A percentile compares a stretch with the other conserved stretches of the same genome.
Conservation (phyloP, 2,329 filamentous ascomycete species). For the Ascosphaera pollenicola region DNA sequence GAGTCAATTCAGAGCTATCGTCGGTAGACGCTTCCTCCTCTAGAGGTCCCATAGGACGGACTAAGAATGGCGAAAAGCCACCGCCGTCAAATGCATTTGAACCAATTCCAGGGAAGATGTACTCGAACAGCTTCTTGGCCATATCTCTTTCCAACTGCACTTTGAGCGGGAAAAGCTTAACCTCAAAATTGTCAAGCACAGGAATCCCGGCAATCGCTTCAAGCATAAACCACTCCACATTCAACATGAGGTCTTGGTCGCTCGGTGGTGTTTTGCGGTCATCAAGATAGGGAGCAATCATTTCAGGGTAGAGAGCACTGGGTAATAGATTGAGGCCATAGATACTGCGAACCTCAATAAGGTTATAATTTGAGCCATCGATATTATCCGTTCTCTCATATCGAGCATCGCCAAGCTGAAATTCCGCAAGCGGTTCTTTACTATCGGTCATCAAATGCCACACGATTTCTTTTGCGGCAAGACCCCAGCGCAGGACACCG, state of each 20-base stretch:
- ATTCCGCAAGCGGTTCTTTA: conserved; percentile 71
- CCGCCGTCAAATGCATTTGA: conserved; percentile 27
- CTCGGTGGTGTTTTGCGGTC: conserved; percentile 31
- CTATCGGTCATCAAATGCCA: conserved; percentile 88
- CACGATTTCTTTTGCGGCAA: conserved; percentile 84
- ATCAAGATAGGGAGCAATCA: conserved; percentile 77
- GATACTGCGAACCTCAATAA: conserved; percentile 70
- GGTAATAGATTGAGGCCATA: conserved; percentile 75
- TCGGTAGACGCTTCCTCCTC: conserved; percentile 12
- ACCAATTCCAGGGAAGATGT: conserved; percentile 78
- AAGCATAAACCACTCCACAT: conserved; percentile 94
- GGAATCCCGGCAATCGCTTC: conserved; percentile 95
- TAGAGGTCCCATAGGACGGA: conserved; percentile 29
- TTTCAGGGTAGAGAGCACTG: conserved; percentile 84
- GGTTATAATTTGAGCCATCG: conserved; percentile 88
- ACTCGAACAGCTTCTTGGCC: conserved; percentile 84
- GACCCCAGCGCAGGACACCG: conserved; percentile 73
- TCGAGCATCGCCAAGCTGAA: conserved; percentile 74
- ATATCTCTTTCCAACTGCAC: conserved; percentile 85
- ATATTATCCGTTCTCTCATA: conserved; percentile 94
- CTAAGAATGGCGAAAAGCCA: conserved; percentile 29
- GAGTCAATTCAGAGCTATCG: not conserved
- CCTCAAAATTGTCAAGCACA: conserved; percentile 91
- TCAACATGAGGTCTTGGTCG: conserved; percentile 59
- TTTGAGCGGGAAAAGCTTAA: conserved; percentile 79